Base-by-base conservation (phyloP, 2,329 filamentous ascomycete genomes). In the Trichoderma aggressivum region DNA sequence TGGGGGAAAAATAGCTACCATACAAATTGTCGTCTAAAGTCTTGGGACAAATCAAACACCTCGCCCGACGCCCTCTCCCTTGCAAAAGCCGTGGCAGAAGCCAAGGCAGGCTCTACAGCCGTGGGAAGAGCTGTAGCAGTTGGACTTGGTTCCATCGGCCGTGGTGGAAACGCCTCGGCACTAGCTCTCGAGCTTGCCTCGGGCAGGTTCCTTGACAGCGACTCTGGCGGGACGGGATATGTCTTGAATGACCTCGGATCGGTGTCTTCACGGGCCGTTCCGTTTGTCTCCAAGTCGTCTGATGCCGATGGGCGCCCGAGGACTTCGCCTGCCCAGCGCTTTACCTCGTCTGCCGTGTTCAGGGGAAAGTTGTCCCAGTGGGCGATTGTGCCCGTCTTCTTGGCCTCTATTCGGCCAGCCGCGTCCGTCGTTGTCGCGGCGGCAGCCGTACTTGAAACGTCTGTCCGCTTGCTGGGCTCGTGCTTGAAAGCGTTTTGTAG, bases 1-100 rank as follows among this genome's bases (percentile, higher is more conserved):
- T 2, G 7, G 5, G 8, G 28, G 14, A 39, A 26, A 30, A 12
- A 47, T 24, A 43, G 5, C 43, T 69, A 69, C 65, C 65, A 69
- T 28, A 69, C 65, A 69, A 69, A 69, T 43, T 69, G 65, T 30
- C 65, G 65, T 61, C 65, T 69, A 53, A 69, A 69, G 32, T 69
- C 65, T 24, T 69, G 65, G 5, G 65, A 69, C 30, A 69, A 53
- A 28, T 69, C 65, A 53, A 69, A 69, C 26, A 69, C 36, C 7
- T 69, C 39, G 21, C 30, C 65, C 14, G 56, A 18, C 11, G 5
- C 34, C 28, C 28, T 16, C 3, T 53, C 55, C 30, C 36, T 53
- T 5, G 16, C 16, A 61, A 69, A 69, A 26, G 39, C 12, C 21
- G 39, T 32, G 14, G n/a, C n/a, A 36, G 55, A 26, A 18, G 56